phyloP scores from a whole-genome alignment of 176 grass and related monocot species.

The Otatea glauca region DNA sequence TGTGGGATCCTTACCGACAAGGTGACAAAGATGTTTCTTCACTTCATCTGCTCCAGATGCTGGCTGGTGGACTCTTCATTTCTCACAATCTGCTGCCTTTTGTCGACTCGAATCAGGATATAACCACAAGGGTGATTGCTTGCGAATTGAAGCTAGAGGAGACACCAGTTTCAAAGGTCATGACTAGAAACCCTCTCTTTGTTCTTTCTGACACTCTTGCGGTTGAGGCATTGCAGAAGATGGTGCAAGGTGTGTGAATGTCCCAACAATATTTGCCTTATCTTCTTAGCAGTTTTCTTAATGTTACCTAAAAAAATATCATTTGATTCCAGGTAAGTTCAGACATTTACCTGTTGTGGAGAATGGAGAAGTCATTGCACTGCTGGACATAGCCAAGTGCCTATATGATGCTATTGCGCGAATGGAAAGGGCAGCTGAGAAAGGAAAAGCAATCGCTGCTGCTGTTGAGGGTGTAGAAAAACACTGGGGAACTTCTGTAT shows the following conservation, averaged over 20 bases:
- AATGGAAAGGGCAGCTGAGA: slow-evolving; percentile 99
- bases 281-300: neutral
- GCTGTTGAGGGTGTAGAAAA: slow-evolving; percentile 96
- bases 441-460: slow-evolving; percentile 94
- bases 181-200: slow-evolving; percentile 91
- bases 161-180: slow-evolving; percentile 91
- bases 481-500: slow-evolving; percentile 79
- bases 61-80: neutral
- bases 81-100: neutral
- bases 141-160: slow-evolving; percentile 92
- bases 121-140: slow-evolving; percentile 89
- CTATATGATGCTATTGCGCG: slow-evolving; percentile 96
- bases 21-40: slow-evolving; percentile 51
- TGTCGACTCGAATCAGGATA: slow-evolving; percentile 54
- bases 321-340: slow-evolving; percentile 81
- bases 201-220: slow-evolving; percentile 90
- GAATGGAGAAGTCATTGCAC: slow-evolving; percentile 91
- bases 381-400: slow-evolving; percentile 97
- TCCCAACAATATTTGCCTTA: neutral
- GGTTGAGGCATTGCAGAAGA: slow-evolving; percentile 96
- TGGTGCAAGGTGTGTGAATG: slow-evolving; percentile 85
- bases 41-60: neutral
- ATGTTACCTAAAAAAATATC: slow-evolving; percentile 20
- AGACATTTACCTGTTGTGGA: slow-evolving; percentile 98
- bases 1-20: slow-evolving; percentile 98